Conservation (phyloP, 768 basidiomycete genomes). For the Agrocybe praecox region DNA sequence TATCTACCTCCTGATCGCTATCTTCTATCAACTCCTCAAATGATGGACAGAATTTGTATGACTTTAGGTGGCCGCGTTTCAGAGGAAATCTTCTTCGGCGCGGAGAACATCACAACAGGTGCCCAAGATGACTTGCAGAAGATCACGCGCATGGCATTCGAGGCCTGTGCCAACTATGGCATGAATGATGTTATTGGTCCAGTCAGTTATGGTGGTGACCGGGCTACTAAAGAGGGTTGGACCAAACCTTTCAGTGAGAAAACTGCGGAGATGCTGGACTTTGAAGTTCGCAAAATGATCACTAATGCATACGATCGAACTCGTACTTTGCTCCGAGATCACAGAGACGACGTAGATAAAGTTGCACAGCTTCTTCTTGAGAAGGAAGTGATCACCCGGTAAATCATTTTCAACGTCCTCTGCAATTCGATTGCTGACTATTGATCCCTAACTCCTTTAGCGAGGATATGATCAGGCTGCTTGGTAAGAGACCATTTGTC, state of each 20-base stretch:
- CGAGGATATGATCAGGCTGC: conserved; percentile 84
- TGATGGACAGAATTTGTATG: conserved; percentile 97
- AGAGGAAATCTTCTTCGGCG: conserved; percentile 97
- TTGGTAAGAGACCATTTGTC: conserved; percentile 83
- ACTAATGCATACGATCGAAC: conserved; percentile 86
- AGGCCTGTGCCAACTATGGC: conserved; percentile 93
- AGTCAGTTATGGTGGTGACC: conserved; percentile 91
- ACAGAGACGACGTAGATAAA: conserved; percentile 89
- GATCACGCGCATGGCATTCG: conserved; percentile 97
- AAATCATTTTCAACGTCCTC: conserved; percentile 11
- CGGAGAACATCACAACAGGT: conserved; percentile 92
- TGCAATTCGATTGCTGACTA: neutral
- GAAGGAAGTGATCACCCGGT: conserved; percentile 96
- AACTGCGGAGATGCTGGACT: conserved; percentile 92
- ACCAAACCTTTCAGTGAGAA: conserved; percentile 99
- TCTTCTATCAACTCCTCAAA: conserved; percentile 92
- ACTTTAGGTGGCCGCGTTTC: conserved; percentile 97
- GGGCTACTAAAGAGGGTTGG: conserved; percentile 84
- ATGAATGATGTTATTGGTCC: conserved; percentile 96
- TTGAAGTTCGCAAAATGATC: conserved; percentile 95
- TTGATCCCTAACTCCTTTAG: conserved; percentile 37
- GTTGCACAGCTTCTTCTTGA: conserved; percentile 89
- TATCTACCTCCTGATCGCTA: conserved; percentile 96
- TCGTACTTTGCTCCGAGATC: conserved; percentile 74
- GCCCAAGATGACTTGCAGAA: conserved; percentile 99